A percentile compares a stretch with the other conserved stretches of the same genome.
Evolutionary conservation across 2,329 filamentous ascomycete species (phyloP).

Genomic region (Gnomoniopsis sp.): DNA sequence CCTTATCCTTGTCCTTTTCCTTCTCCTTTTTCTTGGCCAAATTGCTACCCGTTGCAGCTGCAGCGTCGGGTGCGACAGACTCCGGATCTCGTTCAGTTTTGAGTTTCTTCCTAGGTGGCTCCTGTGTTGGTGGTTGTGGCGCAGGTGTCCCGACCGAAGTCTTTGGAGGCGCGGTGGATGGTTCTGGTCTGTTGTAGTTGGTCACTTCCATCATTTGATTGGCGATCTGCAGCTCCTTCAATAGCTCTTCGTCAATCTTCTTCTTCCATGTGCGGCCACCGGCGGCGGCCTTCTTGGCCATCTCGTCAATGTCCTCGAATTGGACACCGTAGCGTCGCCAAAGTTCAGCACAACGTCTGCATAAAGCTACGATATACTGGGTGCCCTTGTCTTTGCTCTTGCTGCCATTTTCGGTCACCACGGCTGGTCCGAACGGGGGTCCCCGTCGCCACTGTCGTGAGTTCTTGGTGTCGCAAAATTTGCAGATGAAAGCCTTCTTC

Average conservation of each 20-base stretch:
- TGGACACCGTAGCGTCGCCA: conserved; percentile 96
- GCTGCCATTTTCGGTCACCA: conserved; percentile 60
- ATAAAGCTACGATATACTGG: conserved; percentile 77
- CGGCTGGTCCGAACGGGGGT: conserved; percentile 70
- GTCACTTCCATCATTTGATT: conserved; percentile 56
- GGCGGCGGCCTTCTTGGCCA: conserved; percentile 78
- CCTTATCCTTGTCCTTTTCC: conserved; percentile 49
- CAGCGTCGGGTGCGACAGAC: conserved; percentile 41
- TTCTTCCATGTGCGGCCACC: conserved; percentile 83
- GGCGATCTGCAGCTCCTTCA: conserved; percentile 66
- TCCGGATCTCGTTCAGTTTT: conserved; percentile 53
- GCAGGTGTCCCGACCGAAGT: conserved; percentile 28
- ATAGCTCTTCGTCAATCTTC: conserved; percentile 85
- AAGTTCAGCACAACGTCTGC: conserved; percentile 82
- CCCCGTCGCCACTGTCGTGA: conserved; percentile 92
- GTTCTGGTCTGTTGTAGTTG: conserved; percentile 34
- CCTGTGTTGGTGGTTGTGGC: conserved; percentile 31
- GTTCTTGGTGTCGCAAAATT: conserved; percentile 78
- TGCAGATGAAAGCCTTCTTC: conserved; percentile 86
- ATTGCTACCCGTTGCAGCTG: conserved; percentile 27
- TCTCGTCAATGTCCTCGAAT: conserved; percentile 90
- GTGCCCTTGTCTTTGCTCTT: conserved; percentile 75
- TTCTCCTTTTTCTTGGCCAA: conserved; percentile 39
- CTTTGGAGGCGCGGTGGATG: conserved; percentile 12
- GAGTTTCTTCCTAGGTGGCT: conserved; percentile 64